Evolutionary conservation across 2,329 filamentous ascomycete species (phyloP), one percentile per base, ranked within the genome.

Genomic region (Massarina eburnea): DNA sequence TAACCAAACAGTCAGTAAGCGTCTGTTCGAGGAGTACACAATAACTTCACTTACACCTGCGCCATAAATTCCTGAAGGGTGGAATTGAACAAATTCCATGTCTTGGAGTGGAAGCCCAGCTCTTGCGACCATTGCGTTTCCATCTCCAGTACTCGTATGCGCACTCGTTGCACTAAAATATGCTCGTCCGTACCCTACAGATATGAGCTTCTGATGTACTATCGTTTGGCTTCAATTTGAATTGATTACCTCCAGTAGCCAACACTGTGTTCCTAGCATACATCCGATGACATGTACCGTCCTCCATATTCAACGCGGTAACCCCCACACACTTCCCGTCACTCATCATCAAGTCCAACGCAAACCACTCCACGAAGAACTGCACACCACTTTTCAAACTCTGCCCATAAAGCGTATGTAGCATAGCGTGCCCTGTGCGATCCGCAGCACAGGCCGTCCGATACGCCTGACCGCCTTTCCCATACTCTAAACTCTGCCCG

Each of bases 71-170:
- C 76, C 75, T 27, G 73, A 73, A 1, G 75, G 75, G 51, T 78
- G 76, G 43, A 78, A 78, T 46, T 78, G 76, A 2, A 78, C 74
- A 47, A 78, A 78, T 46, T 78, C 75, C 66, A 78, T 73, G 51
- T 77, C 75, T 52, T 77, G 75, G 35, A 77, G 71, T 1, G 75
- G 74, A 4, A 78, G 58, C 8, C 75, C 75, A 4, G 75, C 76
- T 54, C 76, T 63, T 19, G 75, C 66, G 3, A 71, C 74, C 75
- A 78, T 78, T 8, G 76, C 75, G 41, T 73, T 77, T 15, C 76
- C 76, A 49, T 78, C 76, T 17, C 75, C 76, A 1, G 76, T 78
- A 22, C 71, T 74, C 7, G 75, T 78, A 54, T 78, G 75, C 21
- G 75, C 75, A 30, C 69, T 73, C 7, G 76, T 78, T 38, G 73